Base-by-base conservation (phyloP, 73 alveolate genomes). In the Uronychia setigera region DNA sequence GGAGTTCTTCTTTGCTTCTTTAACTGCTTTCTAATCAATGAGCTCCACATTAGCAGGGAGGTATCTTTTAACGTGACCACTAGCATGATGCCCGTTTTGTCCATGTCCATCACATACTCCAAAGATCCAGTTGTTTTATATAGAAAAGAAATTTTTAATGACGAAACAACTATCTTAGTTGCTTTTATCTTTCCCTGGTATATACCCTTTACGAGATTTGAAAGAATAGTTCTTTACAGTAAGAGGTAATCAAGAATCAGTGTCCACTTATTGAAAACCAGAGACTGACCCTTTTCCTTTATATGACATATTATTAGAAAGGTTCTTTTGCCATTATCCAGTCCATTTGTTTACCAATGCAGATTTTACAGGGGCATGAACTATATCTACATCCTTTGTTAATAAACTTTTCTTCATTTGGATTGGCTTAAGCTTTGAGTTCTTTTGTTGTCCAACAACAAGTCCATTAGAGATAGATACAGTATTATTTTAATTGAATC, bases 31-130 rank as follows among this genome's bases (percentile, higher is more conserved):
- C 29, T 82, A 27, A 74, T 82, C 89, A 1, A 82, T 78, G 29
- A 74, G 60, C 33, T 82, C 89, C 32, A 82, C 74, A 29, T 82
- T 82, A 0, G 80, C 58, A 13, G 81, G 99, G 98, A 76, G 96
- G 87, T 28, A 77, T 84, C 78, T 93, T 91, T 76, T 94, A 29
- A 97, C 94, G 86, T 93, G 97, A 33, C 94, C 96, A 46, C 98
- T 90, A 28, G 98, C 98, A 57, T 91, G 82, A 91, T 98, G 99
- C 1, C 99, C 99, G 90, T 95, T 88, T 29, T 80, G 85, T 0
- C 99, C 99, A 88, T 97, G 99, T 28, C 99, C 99, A 90, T 98
- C 99, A 76, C 98, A 95, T 26, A 98, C 99, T 26, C 98, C 98
- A 58, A 96, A 75, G 57, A 92, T 74, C 95, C 93, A 94, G 57